A percentile compares a stretch with the other conserved stretches of the same genome.
Evolutionary conservation across 495 filamentous ascomycete genomes (phyloP).

Genomic region (Talaromyces borbonicus): DNA sequence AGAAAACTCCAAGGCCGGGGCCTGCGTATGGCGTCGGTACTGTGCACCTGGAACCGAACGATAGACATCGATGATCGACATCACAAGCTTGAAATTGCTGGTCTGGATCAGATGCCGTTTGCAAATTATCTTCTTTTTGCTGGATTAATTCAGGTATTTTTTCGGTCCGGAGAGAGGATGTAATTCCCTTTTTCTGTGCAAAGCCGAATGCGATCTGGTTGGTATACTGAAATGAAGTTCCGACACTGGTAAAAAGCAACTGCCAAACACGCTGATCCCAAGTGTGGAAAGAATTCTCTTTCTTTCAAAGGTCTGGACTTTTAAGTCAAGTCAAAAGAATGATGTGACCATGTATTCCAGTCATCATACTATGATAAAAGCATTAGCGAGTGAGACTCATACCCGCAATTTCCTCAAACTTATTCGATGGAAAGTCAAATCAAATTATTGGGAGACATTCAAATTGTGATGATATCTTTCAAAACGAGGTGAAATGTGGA

Average conservation of each 20-base stretch:
- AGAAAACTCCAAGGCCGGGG: not conserved
- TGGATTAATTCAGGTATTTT: too few species aligned
- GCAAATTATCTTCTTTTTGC: too few species aligned
- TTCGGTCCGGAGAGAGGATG: too few species aligned
- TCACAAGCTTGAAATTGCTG: not conserved
- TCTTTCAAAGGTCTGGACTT: not conserved
- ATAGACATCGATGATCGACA: conserved; percentile 4
- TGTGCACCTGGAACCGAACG: conserved; percentile 4
- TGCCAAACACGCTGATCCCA: not conserved
- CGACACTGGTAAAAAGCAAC: not conserved
- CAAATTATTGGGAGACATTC: not conserved
- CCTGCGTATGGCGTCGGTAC: not conserved
- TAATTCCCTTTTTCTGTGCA: too few species aligned
- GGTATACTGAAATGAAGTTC: not conserved
- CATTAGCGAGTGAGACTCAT: not conserved
- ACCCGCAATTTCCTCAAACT: too few species aligned
- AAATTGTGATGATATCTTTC: too few species aligned
- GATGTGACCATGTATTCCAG: not conserved
- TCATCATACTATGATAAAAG: not conserved
- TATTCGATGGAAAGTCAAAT: not conserved
- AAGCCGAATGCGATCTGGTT: too few species aligned
- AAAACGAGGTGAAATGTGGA: too few species aligned
- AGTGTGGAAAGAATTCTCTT: not conserved
- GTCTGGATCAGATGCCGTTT: not conserved
- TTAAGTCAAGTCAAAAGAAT: not conserved